These are phyloP conservation scores for Rhizodiscina lignyota DNA, from an alignment of 495 filamentous ascomycete genomes.

Conservation along the genomic window DNA sequence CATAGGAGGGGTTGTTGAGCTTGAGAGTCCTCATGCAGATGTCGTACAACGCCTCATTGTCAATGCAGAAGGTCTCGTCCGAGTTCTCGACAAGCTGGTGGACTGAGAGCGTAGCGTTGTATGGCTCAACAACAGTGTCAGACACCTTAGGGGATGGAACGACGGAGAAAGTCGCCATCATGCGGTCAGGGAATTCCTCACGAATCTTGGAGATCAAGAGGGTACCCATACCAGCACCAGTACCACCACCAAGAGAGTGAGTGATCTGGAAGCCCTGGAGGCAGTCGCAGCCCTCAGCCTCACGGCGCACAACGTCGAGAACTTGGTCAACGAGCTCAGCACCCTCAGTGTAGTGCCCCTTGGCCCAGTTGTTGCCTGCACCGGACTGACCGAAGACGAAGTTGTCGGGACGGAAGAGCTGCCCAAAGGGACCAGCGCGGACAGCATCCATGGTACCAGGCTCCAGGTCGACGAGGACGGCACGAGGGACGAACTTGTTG, in stretches of 20 bases:
- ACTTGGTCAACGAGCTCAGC: constrained; percentile 98
- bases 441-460: constrained; percentile 99
- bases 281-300: constrained; percentile 98
- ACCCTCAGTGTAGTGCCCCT: constrained; percentile 99
- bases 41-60: constrained; percentile 99
- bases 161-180: constrained; percentile 99
- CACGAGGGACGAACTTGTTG: constrained; percentile 99
- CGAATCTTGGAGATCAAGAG: constrained; percentile 99
- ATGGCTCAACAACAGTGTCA: constrained; percentile 98
- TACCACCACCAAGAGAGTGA: constrained; percentile 99
- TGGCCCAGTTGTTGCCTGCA: constrained; percentile 99
- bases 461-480: constrained; percentile 98
- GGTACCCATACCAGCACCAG: constrained; percentile 99
- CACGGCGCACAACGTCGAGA: constrained; percentile 94
- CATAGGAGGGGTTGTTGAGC: constrained; percentile 95
- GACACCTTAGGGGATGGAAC: constrained; percentile 99
- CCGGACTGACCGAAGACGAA: constrained; percentile 99
- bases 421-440: constrained; percentile 94
- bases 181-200: constrained; percentile 99
- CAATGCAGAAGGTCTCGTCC: constrained; percentile 99
- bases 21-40: constrained; percentile 99
- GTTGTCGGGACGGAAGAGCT: constrained; percentile 99
- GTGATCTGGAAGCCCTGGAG: constrained; percentile 99
- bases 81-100: constrained; percentile 99
- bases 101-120: constrained; percentile 98